Conservation (phyloP, 257 asterid genomes). For the Anisodus acutangulus region DNA sequence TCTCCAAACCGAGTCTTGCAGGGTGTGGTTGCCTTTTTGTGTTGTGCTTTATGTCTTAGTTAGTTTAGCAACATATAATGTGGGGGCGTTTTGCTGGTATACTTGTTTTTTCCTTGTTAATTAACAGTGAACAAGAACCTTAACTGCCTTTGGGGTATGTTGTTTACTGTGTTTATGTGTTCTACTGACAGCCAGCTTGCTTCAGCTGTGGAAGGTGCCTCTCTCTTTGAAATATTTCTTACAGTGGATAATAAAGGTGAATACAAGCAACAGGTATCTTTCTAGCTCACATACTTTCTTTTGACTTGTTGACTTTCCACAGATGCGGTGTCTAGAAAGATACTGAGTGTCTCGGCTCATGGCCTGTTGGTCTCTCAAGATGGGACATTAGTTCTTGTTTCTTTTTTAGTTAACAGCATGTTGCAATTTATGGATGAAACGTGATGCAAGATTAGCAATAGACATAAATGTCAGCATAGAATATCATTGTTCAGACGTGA, state of each 20-base stretch:
- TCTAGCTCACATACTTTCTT: conserved; percentile 27
- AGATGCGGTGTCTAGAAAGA: not conserved
- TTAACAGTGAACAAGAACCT: not conserved
- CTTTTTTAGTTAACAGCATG: conserved; percentile 15
- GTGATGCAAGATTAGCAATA: not conserved
- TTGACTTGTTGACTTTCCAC: not conserved
- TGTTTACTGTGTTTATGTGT: conserved; percentile 38
- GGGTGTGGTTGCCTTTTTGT: not conserved
- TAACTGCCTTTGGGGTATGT: conserved; percentile 16
- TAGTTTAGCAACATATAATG: not conserved
- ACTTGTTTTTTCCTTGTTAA: not conserved
- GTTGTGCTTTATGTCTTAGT: not conserved
- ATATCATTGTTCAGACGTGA: not conserved
- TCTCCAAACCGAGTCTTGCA: not conserved
- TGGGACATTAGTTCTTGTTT: conserved; percentile 4
- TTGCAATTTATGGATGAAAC: not conserved
- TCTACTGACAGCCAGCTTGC: conserved; percentile 82
- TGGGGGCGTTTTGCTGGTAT: not conserved
- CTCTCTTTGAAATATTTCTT: conserved; percentile 85
- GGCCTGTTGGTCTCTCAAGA: not conserved
- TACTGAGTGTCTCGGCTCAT: not conserved
- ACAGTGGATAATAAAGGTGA: conserved; percentile 59
- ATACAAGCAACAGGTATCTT: conserved; percentile 78
- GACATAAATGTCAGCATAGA: not conserved
- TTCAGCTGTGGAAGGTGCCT: conserved; percentile 72